Evolutionary conservation across 805 yeast species (phyloP).

Genomic region (Metschnikowia reukaufii): DNA sequence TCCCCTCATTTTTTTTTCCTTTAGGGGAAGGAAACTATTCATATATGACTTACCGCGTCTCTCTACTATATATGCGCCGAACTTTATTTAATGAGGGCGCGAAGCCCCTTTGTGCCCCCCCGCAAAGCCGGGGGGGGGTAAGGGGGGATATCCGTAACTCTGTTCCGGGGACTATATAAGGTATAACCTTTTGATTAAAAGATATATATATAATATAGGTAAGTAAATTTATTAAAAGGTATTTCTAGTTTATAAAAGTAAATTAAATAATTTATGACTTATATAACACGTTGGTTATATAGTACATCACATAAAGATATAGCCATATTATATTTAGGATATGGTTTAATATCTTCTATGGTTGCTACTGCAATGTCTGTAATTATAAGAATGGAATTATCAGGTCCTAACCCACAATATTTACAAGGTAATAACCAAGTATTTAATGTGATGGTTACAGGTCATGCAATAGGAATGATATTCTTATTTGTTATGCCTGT

Average conservation of each 20-base stretch:
- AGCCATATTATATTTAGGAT: conserved; percentile 4
- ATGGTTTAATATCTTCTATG: conserved; percentile 5
- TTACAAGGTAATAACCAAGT: conserved; percentile 4
- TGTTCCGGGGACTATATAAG: too few species aligned
- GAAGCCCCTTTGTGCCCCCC: too few species aligned
- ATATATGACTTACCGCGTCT: too few species aligned
- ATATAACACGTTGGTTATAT: conserved; percentile 5
- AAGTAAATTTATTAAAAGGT: neutral
- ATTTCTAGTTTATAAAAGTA: conserved; percentile 1
- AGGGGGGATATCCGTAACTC: too few species aligned
- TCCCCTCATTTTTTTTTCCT: too few species aligned
- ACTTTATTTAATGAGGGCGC: too few species aligned
- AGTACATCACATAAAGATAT: conserved; percentile 6
- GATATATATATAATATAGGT: neutral
- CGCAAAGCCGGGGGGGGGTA: too few species aligned
- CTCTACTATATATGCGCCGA: too few species aligned
- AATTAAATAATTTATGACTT: neutral
- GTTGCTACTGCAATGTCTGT: conserved; percentile 6
- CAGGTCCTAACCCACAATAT: conserved; percentile 3
- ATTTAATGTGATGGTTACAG: conserved; percentile 4
- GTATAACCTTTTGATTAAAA: too few species aligned
- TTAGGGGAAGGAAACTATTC: too few species aligned
- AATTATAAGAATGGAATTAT: conserved; percentile 1
- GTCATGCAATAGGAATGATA: conserved; percentile 5
- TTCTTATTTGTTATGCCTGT: conserved; percentile 4